Conservation (phyloP, 805 yeast genomes). For the Lipomyces yamanashiensis region DNA sequence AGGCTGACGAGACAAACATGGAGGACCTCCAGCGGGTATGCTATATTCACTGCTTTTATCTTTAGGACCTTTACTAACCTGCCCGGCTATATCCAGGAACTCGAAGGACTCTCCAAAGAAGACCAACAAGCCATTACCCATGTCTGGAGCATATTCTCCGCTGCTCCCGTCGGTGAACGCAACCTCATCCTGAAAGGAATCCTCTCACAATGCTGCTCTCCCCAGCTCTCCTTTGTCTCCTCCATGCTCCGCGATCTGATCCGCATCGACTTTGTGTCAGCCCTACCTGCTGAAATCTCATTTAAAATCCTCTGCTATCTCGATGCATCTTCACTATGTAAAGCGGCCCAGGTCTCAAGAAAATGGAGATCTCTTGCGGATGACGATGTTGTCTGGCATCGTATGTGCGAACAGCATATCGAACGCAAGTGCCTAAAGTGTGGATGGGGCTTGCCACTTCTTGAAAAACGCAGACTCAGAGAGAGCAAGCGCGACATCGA, state of each 20-base stretch:
- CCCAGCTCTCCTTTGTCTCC: conserved; percentile 85
- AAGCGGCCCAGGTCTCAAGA: conserved; percentile 88
- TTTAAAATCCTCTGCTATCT: conserved; percentile 83
- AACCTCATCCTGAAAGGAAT: conserved; percentile 80
- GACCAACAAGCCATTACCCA: conserved; percentile 80
- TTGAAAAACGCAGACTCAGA: conserved; percentile 69
- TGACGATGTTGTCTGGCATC: conserved; percentile 97
- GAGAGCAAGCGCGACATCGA: conserved; percentile 39
- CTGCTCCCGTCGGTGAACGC: conserved; percentile 72
- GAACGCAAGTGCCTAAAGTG: conserved; percentile 97
- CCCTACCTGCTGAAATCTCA: conserved; percentile 84
- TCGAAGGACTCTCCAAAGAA: conserved; percentile 55
- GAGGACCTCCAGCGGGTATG: conserved; percentile 57
- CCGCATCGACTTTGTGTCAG: conserved; percentile 83
- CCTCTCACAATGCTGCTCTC: conserved; percentile 89
- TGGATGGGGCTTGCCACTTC: conserved; percentile 97
- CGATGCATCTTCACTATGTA: conserved; percentile 91
- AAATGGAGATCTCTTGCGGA: conserved; percentile 90
- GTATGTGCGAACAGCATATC: conserved; percentile 97
- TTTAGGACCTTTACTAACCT: conserved; percentile 41
- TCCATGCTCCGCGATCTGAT: conserved; percentile 78
- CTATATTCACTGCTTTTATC: conserved; percentile 41
- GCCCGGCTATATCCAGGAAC: conserved; percentile 43
- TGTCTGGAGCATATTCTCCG: conserved; percentile 82
- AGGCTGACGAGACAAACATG: conserved; percentile 67